Conservation (phyloP, 257 asterid genomes). For the Misopates orontium region DNA sequence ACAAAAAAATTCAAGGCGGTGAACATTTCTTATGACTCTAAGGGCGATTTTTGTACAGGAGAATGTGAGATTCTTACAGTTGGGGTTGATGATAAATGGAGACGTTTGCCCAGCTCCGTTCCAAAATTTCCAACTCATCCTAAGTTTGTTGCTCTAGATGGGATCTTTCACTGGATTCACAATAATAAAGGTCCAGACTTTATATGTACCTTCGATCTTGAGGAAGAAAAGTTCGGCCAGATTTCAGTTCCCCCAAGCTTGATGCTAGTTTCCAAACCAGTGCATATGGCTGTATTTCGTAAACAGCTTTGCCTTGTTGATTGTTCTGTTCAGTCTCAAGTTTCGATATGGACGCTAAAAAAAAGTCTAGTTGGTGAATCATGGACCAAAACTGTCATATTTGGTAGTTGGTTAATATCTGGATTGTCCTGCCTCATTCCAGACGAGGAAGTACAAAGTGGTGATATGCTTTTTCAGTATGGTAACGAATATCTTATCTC, state of each 20-base stretch:
- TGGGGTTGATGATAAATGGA: constrained; percentile 21
- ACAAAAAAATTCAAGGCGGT: constrained; percentile 1
- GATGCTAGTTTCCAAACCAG: neutral
- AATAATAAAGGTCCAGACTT: neutral
- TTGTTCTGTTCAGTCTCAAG: neutral
- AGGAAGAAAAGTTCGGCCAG: constrained; percentile 11
- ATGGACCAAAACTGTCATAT: neutral
- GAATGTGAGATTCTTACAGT: constrained; percentile 6
- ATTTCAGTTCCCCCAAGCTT: neutral
- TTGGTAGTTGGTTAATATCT: neutral
- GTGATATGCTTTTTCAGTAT: neutral
- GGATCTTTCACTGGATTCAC: constrained; percentile 24
- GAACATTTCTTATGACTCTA: neutral
- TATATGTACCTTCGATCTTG: constrained; percentile 18
- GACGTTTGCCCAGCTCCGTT: neutral
- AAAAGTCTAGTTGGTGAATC: neutral
- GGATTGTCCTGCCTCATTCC: neutral
- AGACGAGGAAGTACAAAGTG: neutral
- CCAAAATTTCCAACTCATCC: neutral
- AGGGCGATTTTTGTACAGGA: neutral
- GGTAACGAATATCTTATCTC: neutral
- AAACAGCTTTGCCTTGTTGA: constrained; percentile 16
- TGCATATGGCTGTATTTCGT: neutral
- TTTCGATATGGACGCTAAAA: neutral
- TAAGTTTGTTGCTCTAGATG: neutral